These are phyloP conservation scores for Poa annua DNA, from an alignment of 176 grass and related monocot genomes.

Conservation along the genomic window DNA sequence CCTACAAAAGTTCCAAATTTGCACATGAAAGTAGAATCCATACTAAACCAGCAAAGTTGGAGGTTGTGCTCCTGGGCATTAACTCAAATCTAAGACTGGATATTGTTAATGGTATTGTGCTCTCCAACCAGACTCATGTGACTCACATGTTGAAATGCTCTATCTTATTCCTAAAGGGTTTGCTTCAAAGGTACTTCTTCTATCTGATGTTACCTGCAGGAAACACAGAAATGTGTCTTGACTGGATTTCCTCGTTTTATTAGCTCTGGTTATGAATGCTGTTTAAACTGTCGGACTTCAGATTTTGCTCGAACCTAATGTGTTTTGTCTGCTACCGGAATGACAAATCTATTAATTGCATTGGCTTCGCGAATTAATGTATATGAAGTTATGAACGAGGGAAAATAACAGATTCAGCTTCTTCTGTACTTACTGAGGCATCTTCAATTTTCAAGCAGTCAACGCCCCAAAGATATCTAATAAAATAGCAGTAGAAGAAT, in stretches of 20 bases:
- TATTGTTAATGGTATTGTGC: neutral
- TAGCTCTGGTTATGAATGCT: neutral
- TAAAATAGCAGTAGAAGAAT: neutral
- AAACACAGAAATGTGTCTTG: constrained; percentile 19
- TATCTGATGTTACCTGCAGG: neutral
- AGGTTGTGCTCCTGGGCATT: neutral
- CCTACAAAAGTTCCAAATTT: neutral
- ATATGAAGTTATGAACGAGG: neutral
- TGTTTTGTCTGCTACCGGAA: neutral
- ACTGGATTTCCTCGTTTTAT: neutral
- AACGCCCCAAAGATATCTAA: neutral
- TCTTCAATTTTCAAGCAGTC: neutral
- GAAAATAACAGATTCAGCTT: constrained; percentile 1
- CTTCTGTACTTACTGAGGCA: neutral
- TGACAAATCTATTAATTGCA: neutral
- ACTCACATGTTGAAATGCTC: constrained; percentile 10
- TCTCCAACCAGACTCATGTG: neutral
- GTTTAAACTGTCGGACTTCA: neutral
- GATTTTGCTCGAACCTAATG: constrained; percentile 6
- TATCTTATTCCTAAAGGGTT: neutral
- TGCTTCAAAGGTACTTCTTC: neutral
- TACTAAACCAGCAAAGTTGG: constrained; percentile 10
- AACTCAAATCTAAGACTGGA: constrained; percentile 1
- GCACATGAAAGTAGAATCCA: constrained; percentile 10
- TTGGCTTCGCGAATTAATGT: neutral